A percentile compares a stretch with the other conserved stretches of the same genome.
These are phyloP conservation scores for Yamadazyma dushanensis DNA, from an alignment of 1,139 yeast genomes.

Conservation along the genomic window DNA sequence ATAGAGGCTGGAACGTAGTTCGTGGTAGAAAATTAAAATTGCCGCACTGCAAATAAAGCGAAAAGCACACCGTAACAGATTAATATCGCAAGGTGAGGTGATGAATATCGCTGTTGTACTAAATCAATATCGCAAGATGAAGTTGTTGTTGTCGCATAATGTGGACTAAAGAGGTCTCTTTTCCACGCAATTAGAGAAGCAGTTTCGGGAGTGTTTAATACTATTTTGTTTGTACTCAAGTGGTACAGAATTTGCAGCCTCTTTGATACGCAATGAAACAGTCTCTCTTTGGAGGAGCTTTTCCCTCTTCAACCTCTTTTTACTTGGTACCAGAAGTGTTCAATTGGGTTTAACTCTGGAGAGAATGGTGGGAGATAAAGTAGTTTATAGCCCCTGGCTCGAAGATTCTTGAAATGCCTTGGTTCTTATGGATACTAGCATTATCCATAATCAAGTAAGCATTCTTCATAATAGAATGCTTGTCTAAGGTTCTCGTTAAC, in stretches of 20 bases:
- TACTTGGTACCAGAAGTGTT: slow-evolving; percentile 14
- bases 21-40: too few relatives aligned
- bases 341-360: slow-evolving; percentile 6
- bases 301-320: slow-evolving; percentile 10
- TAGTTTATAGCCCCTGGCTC: slow-evolving; percentile 13
- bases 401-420: slow-evolving; percentile 11
- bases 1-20: too few relatives aligned
- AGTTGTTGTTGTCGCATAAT: too few relatives aligned
- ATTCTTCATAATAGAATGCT: slow-evolving; percentile 7
- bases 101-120: too few relatives aligned
- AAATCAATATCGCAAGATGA: too few relatives aligned
- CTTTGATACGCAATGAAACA: slow-evolving; percentile 8
- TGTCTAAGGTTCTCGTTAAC: slow-evolving; percentile 9
- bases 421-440: slow-evolving; percentile 6
- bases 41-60: too few relatives aligned
- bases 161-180: not conserved
- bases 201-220: slow-evolving; percentile 10
- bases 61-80: too few relatives aligned
- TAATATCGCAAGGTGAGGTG: too few relatives aligned
- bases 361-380: slow-evolving; percentile 13
- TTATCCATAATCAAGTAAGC: slow-evolving; percentile 9
- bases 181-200: slow-evolving; percentile 9
- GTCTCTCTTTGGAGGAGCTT: slow-evolving; percentile 12
- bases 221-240: slow-evolving; percentile 11
- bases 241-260: slow-evolving; percentile 12